Percentiles rank a stretch among this genome's conserved stretches.
Evolutionary conservation across 23 red algal genomes (phyloP).

Genomic region (Gracilaria domingensis): DNA sequence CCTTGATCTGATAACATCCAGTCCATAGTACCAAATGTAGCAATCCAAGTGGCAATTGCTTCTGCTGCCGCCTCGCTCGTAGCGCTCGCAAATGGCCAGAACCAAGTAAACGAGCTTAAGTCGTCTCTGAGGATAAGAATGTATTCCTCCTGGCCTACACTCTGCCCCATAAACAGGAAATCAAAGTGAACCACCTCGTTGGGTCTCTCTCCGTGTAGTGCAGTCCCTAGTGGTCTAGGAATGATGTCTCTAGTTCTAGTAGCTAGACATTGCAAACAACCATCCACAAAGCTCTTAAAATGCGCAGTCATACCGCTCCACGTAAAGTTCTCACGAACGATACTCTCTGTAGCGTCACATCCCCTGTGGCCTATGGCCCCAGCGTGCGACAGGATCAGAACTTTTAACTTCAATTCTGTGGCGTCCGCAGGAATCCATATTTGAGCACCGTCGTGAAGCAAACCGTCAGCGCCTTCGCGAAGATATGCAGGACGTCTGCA

Average conservation of each 20-base stretch:
- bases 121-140: constrained; percentile 31
- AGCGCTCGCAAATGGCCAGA: too few relatives aligned
- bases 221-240: constrained; percentile 14
- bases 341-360: not conserved
- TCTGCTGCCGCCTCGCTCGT: too few relatives aligned
- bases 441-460: not conserved
- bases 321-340: constrained; percentile 25
- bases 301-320: not conserved
- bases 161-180: constrained; percentile 60
- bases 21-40: too few relatives aligned
- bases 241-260: constrained; percentile 29
- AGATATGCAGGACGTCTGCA: not conserved
- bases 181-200: constrained; percentile 63
- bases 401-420: constrained; percentile 13
- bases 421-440: constrained; percentile 49
- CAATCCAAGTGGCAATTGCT: too few relatives aligned
- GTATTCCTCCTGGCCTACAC: not conserved
- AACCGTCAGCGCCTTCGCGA: not conserved
- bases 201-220: constrained; percentile 25
- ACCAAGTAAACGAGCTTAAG: too few relatives aligned
- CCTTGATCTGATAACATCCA: too few relatives aligned
- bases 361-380: constrained; percentile 21
- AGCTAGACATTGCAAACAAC: constrained; percentile 31
- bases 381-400: constrained; percentile 20
- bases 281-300: constrained; percentile 12